Evolutionary conservation across 306 rosid genomes (phyloP), one percentile per base, ranked within the genome.

Genomic region (Malus sylvestris): DNA sequence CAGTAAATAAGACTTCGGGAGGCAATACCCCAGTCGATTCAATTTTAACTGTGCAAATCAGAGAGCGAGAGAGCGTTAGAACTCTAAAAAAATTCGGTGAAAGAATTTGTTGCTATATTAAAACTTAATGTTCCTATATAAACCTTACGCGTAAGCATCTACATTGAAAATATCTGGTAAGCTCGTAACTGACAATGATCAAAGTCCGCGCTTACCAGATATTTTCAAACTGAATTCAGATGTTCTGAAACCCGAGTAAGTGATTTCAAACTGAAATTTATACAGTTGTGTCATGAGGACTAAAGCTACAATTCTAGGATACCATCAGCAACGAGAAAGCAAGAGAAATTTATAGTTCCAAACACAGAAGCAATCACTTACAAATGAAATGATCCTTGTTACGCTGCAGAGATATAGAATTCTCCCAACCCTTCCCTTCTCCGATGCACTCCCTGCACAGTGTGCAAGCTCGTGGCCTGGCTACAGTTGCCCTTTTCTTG

Each of bases 361-460:
- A 35, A 11, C n/a, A 42, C 18, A 3, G 14, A 46, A 46, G 8
- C 69, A 46, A 78, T 55, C 51, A 95, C 97, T 92, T 89, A 95
- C 97, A 95, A 38, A 95, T 92, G 88, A 90, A 95, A 86, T 95
- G 98, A 84, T 89, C 84, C 78, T 95, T 95, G 29, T 88, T 93
- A 20, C 98, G 98, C 5, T 86, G 93, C 58, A 95, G 42, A 42
- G 97, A 74, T 55, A 95, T 86, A 0, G 89, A 90, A 45, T 95
- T 89, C 81, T 90, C 95, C 98, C 98, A 90, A 72, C 83, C 90
- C 71, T 89, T 76, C n/a, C 90, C 98, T 16, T 86, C 98, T 89
- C 97, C 86, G 72, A 95, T 89, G 85, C 98, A 95, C 82, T 95
- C 98, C 85, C 98, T 88, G 80, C 97, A 95, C 42, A 92, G 81